These are phyloP conservation scores for Chlorella variabilis DNA, from an alignment of 163 green algal genomes.

Conservation along the genomic window DNA sequence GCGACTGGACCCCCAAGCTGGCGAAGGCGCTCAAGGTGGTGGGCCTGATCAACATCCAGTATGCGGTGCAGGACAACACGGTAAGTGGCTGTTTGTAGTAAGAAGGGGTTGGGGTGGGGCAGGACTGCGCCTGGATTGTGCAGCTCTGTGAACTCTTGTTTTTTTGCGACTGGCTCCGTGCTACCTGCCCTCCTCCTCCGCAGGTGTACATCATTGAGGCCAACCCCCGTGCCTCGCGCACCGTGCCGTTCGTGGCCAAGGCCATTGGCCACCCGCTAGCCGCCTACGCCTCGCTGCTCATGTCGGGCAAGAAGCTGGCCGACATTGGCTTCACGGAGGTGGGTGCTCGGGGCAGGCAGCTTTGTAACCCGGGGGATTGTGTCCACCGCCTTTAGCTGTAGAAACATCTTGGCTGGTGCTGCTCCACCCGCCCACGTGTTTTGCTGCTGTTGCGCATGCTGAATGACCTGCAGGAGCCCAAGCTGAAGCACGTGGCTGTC, in stretches of 20 bases:
- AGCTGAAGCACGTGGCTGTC: conserved; percentile 91
- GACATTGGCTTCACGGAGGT: conserved; percentile 84
- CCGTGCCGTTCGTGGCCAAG: conserved; percentile 96
- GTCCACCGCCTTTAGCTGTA: too few relatives aligned
- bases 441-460: too few relatives aligned
- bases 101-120: not conserved
- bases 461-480: conserved; percentile 52
- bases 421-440: too few relatives aligned
- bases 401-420: too few relatives aligned
- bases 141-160: too few relatives aligned
- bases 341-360: not conserved
- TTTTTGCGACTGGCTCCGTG: not conserved
- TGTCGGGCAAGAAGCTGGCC: conserved; percentile 84
- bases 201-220: conserved; percentile 98
- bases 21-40: conserved; percentile 92
- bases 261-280: conserved; percentile 95
- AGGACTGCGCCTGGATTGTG: too few relatives aligned
- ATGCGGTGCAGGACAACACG: conserved; percentile 82
- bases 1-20: conserved; percentile 90
- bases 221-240: conserved; percentile 94
- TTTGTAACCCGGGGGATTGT: too few relatives aligned
- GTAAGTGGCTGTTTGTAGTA: conserved; percentile 22
- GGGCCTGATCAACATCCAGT: conserved; percentile 99
- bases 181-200: not conserved
- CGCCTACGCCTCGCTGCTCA: conserved; percentile 95